phyloP scores from a whole-genome alignment of 148 eudicot genomes.

The Beta vulgaris region DNA sequence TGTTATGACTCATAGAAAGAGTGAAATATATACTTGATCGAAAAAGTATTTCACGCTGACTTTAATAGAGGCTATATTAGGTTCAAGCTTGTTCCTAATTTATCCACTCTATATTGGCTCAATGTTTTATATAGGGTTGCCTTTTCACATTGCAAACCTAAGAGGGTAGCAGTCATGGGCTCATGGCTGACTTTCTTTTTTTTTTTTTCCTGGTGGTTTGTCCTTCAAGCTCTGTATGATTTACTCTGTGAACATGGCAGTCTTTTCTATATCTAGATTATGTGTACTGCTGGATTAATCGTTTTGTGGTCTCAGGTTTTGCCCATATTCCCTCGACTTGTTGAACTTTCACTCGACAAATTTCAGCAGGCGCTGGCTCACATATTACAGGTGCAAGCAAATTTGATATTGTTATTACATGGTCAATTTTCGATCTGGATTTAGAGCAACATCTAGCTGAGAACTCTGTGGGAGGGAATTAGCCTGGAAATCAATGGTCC shows the following conservation, averaged over 20 bases:
- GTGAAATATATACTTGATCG: too few species aligned
- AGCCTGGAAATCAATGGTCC: not conserved
- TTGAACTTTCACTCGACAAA: slow-evolving; percentile 80
- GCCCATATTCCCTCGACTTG: slow-evolving; percentile 89
- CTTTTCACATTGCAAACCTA: not conserved
- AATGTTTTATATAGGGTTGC: not conserved
- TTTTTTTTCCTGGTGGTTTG: not conserved
- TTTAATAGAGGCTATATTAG: not conserved
- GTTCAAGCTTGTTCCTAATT: not conserved
- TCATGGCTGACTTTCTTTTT: too few species aligned
- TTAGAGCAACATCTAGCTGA: slow-evolving; percentile 1
- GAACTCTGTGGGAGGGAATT: not conserved
- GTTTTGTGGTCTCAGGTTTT: slow-evolving; percentile 57
- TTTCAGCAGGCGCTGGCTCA: slow-evolving; percentile 91
- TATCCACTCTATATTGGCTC: not conserved
- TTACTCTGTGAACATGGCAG: not conserved
- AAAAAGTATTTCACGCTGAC: not conserved
- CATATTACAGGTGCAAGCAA: slow-evolving; percentile 68
- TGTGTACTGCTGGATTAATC: slow-evolving; percentile 10
- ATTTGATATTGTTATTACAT: not conserved
- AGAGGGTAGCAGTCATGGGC: too few species aligned
- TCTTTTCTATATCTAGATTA: not conserved
- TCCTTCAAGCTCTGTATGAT: not conserved
- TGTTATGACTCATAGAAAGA: too few species aligned
- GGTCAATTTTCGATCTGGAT: not conserved